Percentiles rank a stretch among this genome's conserved stretches.
phyloP scores from a whole-genome alignment of 2,329 filamentous ascomycete genomes.

The Talaromyces rugulosus region DNA sequence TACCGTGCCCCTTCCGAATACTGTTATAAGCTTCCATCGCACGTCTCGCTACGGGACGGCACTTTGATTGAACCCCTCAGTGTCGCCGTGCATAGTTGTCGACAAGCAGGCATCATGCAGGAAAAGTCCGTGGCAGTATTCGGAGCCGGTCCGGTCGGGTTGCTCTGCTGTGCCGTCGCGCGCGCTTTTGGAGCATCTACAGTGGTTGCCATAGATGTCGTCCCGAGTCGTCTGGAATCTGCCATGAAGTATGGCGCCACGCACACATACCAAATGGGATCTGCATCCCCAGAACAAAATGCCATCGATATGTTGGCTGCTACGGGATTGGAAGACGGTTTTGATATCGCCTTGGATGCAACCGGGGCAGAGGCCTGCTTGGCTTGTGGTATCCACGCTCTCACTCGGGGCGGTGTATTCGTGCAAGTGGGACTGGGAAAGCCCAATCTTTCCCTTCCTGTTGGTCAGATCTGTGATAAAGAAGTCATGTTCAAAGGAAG shows the following conservation, averaged over 20 bases:
- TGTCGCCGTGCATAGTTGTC: slow-evolving; percentile 75
- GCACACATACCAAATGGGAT: background rate
- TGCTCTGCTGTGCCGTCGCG: slow-evolving; percentile 79
- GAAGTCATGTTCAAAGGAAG: slow-evolving; percentile 79
- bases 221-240: slow-evolving; percentile 40
- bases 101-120: slow-evolving; percentile 65
- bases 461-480: slow-evolving; percentile 73
- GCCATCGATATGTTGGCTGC: background rate
- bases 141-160: slow-evolving; percentile 77
- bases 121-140: slow-evolving; percentile 76
- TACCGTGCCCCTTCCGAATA: background rate
- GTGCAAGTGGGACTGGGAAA: background rate
- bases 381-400: background rate
- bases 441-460: background rate
- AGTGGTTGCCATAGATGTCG: slow-evolving; percentile 75
- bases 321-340: background rate
- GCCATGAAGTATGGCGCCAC: background rate
- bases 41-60: slow-evolving; percentile 64
- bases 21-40: background rate
- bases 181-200: slow-evolving; percentile 73
- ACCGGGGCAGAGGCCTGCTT: background rate
- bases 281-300: background rate
- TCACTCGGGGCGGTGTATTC: background rate
- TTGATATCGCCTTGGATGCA: background rate
- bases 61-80: slow-evolving; percentile 81